Evolutionary conservation across 129 eudicot genomes (phyloP).

Genomic region (Tagetes patula): DNA sequence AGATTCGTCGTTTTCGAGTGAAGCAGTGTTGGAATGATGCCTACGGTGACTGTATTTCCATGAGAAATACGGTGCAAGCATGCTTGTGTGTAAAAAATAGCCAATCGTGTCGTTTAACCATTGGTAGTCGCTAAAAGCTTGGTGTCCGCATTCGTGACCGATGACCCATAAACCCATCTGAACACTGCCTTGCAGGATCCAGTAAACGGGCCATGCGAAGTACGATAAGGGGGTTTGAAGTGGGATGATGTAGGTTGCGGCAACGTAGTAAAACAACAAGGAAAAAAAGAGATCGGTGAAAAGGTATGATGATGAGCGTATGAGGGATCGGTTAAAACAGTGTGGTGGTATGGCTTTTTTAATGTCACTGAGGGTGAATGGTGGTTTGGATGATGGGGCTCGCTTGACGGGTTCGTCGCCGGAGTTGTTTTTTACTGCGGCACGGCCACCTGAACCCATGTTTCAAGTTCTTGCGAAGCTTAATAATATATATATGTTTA

Average conservation of each 20-base stretch:
- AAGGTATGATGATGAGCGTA: constrained; percentile 35
- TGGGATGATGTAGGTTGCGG: constrained; percentile 21
- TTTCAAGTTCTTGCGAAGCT: background rate
- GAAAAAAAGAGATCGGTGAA: constrained; percentile 27
- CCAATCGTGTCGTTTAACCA: constrained; percentile 31
- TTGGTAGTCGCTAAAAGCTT: constrained; percentile 50
- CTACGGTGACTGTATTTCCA: constrained; percentile 44
- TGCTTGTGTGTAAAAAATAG: constrained; percentile 21
- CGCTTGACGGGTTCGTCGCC: constrained; percentile 15
- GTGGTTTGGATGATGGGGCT: constrained; percentile 36
- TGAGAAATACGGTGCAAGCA: constrained; percentile 39
- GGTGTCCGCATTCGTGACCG: constrained; percentile 51
- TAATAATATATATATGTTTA: too few relatives aligned
- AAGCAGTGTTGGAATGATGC: constrained; percentile 36
- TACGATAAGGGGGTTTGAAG: constrained; percentile 25
- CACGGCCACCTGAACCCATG: constrained; percentile 42
- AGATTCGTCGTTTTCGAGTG: constrained; percentile 36
- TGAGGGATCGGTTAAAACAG: constrained; percentile 40
- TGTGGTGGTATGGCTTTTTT: constrained; percentile 46
- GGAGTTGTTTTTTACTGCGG: constrained; percentile 1
- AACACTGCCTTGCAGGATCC: constrained; percentile 39
- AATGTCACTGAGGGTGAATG: constrained; percentile 36
- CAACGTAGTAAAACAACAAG: constrained; percentile 35
- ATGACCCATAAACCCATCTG: constrained; percentile 43
- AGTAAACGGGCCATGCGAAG: constrained; percentile 37